Base-by-base conservation (phyloP, 2,329 filamentous ascomycete species). In the Phialocephala sp. region DNA sequence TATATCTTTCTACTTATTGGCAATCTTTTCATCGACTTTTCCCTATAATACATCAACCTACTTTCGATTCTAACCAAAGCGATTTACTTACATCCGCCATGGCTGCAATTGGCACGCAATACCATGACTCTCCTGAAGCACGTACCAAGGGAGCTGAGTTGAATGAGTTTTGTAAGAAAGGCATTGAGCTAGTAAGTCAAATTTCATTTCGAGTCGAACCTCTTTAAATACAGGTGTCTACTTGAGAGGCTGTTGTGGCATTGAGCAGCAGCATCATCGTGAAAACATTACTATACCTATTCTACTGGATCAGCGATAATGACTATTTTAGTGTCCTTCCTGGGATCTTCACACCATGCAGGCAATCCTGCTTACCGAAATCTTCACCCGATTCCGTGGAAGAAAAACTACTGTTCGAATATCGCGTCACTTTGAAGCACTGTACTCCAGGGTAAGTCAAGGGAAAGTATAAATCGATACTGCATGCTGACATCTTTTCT, bases 71-170 rank as follows among this genome's bases (percentile, higher is more conserved):
- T 27, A 63, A 57, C 15, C 65, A 69, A 59, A 63, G 72, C 32
- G 64, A 52, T 32, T 61, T 74, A 39, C 72, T 75, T 37, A 71
- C 56, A 52, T 65, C 66, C 20, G 72, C 74, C 14, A 71, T 76
- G 68, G 73, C 71, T 41, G 74, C 74, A 18, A 74, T 76, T 58
- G 74, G 74, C 54, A 74, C 72, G 11, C 74, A 75, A 61, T 76
- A 74, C 59, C 69, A 73, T 37, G 55, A 72, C 56, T 67, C 70
- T 41, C 35, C 64, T 5, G 71, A 74, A 64, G 74, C 72, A 56
- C 69, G 74, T 64, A 61, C 64, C 24, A 70, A 65, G 65, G 74
- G 74, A n/a, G 63, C 65, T 9, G 71, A 74, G 62, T 60, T 75
- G 20, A 73, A 76, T 52, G 69, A 73, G 43, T 63, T 63, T 43